Base-by-base conservation (phyloP, 257 asterid species). In the Linderniella brevidens region DNA sequence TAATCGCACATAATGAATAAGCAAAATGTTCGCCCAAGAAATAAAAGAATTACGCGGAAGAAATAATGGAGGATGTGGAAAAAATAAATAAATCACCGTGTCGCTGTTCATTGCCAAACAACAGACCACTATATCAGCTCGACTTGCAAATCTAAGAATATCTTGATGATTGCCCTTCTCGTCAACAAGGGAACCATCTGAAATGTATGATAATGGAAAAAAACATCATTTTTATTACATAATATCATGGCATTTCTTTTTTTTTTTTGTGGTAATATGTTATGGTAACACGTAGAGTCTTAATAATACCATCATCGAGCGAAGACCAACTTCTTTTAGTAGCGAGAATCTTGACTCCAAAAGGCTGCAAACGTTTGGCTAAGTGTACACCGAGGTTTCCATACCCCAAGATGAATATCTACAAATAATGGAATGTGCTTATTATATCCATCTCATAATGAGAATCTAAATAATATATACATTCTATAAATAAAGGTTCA, bases 291-390 rank as follows among this genome's bases (percentile, higher is more conserved):
- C 4, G 32, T 6, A 25, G 32, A 25, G 32, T 25, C 32, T 25
- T 25, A 25, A 25, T 25, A 14, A 25, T 25, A 14, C 17, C 62
- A 77, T 90, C 79, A 41, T 73, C 63, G 18, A 47, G 58, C 37
- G 64, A 54, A 37, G 58, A 61, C 98, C 98, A 90, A 65, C 75
- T 76, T 63, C 98, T 73, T 66, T 90, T 85, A 5, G 96, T 90
- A 60, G 98, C 98, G 64, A 81, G 75, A 55, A 90, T 85, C 50
- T 75, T 75, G 63, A 85, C 98, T 20, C 78, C 94, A 50, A 90
- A 90, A 55, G 94, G 96, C 49, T 77, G 72, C 68, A 90, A 59
- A 14, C 94, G 93, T 74, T 77, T 75, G n/a, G 94, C 96, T 58
- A 90, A 68, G 50, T 86, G 84, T 53, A 60, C 57, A 54, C 98